These are phyloP conservation scores for Sarocladium kiliense DNA, from an alignment of 2,329 filamentous ascomycete genomes.

Conservation along the genomic window DNA sequence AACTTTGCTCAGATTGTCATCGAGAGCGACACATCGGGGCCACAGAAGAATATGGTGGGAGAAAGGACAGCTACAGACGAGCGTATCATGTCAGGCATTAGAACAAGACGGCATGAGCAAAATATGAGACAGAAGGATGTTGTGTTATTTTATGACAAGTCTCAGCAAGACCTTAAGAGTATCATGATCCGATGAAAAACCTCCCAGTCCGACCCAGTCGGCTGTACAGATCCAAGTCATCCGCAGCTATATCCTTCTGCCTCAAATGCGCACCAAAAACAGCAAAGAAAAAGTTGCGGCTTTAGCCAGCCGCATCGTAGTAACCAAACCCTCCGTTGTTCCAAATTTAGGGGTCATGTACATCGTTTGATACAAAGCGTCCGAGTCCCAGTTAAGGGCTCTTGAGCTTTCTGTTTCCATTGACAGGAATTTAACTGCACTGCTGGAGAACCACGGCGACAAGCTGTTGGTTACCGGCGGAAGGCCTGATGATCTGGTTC, in stretches of 20 bases:
- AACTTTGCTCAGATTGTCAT: no score
- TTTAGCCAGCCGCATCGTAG: neutral
- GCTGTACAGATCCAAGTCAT: neutral
- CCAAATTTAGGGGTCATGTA: conserved; percentile 1
- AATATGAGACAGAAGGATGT: neutral
- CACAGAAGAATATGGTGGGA: no score
- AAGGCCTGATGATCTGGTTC: neutral
- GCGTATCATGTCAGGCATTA: no score
- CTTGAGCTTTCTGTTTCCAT: neutral
- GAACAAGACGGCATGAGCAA: no score
- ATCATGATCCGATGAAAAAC: neutral
- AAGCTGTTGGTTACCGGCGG: neutral
- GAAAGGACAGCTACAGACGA: no score
- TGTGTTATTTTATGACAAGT: neutral
- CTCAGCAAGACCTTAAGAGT: neutral
- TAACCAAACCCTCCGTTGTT: neutral
- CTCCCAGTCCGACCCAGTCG: neutral
- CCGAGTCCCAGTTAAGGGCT: neutral
- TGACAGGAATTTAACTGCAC: neutral
- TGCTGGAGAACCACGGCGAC: neutral
- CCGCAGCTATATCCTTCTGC: neutral
- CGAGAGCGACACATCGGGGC: no score
- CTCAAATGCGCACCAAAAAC: neutral
- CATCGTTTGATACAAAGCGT: neutral
- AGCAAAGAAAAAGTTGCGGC: neutral